Percentiles rank a stretch among this genome's conserved stretches.
phyloP scores from a whole-genome alignment of 495 filamentous ascomycete genomes.

The Daldinia grandis region DNA sequence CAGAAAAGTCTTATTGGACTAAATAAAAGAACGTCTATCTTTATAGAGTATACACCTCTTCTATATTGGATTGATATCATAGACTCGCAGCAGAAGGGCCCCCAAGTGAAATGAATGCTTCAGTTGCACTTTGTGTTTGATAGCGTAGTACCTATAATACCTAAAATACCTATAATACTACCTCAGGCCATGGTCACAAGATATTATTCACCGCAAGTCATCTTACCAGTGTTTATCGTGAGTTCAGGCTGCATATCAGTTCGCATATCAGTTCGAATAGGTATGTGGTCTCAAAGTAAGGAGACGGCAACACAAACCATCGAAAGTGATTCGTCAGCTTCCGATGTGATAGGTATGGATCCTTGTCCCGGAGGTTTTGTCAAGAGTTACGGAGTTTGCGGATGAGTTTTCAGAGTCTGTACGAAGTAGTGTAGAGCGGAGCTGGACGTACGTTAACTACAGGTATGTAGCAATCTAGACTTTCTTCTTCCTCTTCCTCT shows the following conservation, averaged over 20 bases:
- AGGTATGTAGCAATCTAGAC: background rate
- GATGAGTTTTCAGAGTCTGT: background rate
- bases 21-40: background rate
- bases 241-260: background rate
- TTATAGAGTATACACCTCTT: background rate
- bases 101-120: background rate
- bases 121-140: too few relatives aligned
- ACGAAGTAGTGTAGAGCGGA: too few relatives aligned
- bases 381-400: background rate
- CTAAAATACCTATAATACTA: background rate
- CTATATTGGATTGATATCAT: constrained; percentile 1
- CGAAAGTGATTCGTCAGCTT: background rate
- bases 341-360: background rate
- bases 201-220: background rate
- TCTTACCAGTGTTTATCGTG: background rate
- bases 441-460: background rate
- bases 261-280: background rate
- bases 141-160: background rate
- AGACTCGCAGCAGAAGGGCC: background rate
- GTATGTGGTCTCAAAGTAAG: background rate
- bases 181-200: background rate
- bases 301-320: background rate
- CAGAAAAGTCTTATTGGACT: background rate
- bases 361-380: background rate
- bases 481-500: background rate